phyloP scores from a whole-genome alignment of 805 yeast species.

The Metschnikowia amazonensis region DNA sequence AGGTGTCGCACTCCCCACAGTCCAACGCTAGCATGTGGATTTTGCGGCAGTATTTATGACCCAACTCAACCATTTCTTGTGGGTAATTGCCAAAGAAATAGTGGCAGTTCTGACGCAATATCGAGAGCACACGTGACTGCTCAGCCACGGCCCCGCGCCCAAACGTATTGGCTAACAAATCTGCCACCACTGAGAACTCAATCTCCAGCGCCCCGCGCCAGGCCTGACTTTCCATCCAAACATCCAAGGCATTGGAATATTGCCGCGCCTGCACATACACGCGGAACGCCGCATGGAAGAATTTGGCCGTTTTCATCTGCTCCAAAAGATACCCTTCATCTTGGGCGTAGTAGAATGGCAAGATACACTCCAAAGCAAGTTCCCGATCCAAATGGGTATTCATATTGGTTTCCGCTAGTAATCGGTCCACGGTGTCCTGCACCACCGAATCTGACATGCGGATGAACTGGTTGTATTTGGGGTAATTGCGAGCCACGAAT shows the following conservation, averaged over 20 bases:
- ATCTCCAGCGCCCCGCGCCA: slow-evolving; percentile 9
- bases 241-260: slow-evolving; percentile 49
- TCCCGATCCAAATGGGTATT: slow-evolving; percentile 58
- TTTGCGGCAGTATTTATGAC: slow-evolving; percentile 35
- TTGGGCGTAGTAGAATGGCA: slow-evolving; percentile 63
- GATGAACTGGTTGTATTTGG: slow-evolving; percentile 82
- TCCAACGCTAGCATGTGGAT: slow-evolving; percentile 38
- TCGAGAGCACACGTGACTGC: slow-evolving; percentile 20
- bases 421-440: slow-evolving; percentile 40
- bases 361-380: slow-evolving; percentile 66
- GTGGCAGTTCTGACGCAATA: slow-evolving; percentile 25
- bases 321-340: slow-evolving; percentile 47
- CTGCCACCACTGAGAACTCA: slow-evolving; percentile 15
- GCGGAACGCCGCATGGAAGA: slow-evolving; percentile 54
- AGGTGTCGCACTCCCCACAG: slow-evolving; percentile 23
- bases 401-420: slow-evolving; percentile 43
- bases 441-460: slow-evolving; percentile 61
- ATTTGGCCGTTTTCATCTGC: slow-evolving; percentile 51
- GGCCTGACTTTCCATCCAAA: slow-evolving; percentile 41
- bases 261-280: slow-evolving; percentile 53
- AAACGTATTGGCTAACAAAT: slow-evolving; percentile 27
- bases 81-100: slow-evolving; percentile 28
- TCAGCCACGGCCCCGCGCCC: slow-evolving; percentile 20
- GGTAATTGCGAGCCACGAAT: slow-evolving; percentile 74
- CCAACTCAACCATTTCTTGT: slow-evolving; percentile 30